These are phyloP conservation scores for Hymenoscyphus infarciens DNA, from an alignment of 2,329 filamentous ascomycete genomes.

Conservation along the genomic window DNA sequence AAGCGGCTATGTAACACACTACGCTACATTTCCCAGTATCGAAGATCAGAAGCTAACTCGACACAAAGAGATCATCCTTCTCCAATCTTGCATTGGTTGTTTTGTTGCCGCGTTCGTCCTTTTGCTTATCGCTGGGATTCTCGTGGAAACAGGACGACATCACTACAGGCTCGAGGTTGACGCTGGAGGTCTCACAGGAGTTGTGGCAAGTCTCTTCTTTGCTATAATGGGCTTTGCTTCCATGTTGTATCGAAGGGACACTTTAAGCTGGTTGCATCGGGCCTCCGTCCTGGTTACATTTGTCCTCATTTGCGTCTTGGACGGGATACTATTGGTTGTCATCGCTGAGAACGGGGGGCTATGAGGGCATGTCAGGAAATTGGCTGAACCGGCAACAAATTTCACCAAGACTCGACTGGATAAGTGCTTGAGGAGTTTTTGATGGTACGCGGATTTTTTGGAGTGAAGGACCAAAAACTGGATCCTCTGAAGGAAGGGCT, in stretches of 20 bases:
- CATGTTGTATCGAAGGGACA: slow-evolving; percentile 50
- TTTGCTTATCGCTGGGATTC: slow-evolving; percentile 59
- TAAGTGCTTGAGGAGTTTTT: not conserved
- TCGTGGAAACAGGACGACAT: slow-evolving; percentile 65
- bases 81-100: slow-evolving; percentile 49
- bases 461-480: too few relatives aligned
- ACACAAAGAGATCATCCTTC: slow-evolving; percentile 54
- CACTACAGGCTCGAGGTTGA: slow-evolving; percentile 70
- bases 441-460: not conserved
- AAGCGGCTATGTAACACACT: slow-evolving; percentile 51
- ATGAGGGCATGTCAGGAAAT: not conserved
- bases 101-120: slow-evolving; percentile 61
- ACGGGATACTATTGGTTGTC: slow-evolving; percentile 50
- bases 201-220: slow-evolving; percentile 62
- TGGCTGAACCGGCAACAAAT: not conserved
- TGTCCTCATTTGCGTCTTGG: slow-evolving; percentile 44
- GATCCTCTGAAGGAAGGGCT: too few relatives aligned
- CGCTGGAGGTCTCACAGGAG: slow-evolving; percentile 66
- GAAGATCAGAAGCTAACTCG: slow-evolving; percentile 47
- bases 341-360: slow-evolving; percentile 40
- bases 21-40: slow-evolving; percentile 51
- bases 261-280: slow-evolving; percentile 42
- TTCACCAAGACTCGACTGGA: not conserved
- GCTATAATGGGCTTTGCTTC: slow-evolving; percentile 59
- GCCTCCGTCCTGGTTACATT: slow-evolving; percentile 45